Conservation (phyloP, 2,329 filamentous ascomycete genomes). For the Pseudogymnoascus sp. region DNA sequence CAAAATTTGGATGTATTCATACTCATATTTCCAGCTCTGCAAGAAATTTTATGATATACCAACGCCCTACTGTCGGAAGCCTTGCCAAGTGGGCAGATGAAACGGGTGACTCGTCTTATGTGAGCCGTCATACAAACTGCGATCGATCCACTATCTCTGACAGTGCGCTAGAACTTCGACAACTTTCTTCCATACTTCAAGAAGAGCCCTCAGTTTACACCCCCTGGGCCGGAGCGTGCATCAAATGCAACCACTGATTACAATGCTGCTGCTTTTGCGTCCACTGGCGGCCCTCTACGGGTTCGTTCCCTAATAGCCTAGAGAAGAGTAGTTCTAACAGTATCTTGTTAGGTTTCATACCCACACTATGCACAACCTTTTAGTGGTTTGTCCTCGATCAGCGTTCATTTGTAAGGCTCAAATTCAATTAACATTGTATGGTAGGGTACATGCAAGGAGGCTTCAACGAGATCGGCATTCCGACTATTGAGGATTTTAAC, state of each 20-base stretch:
- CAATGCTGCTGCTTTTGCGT: constrained; percentile 27
- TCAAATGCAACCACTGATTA: constrained; percentile 26
- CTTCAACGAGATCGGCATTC: constrained; percentile 36
- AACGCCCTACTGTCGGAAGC: neutral
- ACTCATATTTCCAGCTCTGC: neutral
- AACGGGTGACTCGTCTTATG: neutral
- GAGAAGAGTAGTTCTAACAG: neutral
- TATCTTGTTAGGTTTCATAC: constrained; percentile 30
- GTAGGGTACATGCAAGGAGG: constrained; percentile 33
- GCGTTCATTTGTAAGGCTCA: neutral
- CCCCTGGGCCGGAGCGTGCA: constrained; percentile 22
- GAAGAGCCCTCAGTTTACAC: constrained; percentile 28
- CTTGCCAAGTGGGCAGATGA: neutral
- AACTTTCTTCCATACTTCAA: constrained; percentile 30
- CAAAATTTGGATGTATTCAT: neutral
- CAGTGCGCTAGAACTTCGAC: constrained; percentile 24
- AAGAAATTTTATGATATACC: constrained; percentile 12
- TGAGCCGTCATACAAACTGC: neutral
- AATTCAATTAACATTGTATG: neutral
- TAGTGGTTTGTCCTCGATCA: neutral
- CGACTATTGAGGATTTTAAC: constrained; percentile 32
- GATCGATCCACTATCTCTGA: neutral
- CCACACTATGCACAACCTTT: constrained; percentile 34
- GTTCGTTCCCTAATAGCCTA: neutral
- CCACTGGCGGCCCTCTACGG: constrained; percentile 31